These are phyloP conservation scores for Candida pini DNA, from an alignment of 805 yeast species.

Conservation along the genomic window DNA sequence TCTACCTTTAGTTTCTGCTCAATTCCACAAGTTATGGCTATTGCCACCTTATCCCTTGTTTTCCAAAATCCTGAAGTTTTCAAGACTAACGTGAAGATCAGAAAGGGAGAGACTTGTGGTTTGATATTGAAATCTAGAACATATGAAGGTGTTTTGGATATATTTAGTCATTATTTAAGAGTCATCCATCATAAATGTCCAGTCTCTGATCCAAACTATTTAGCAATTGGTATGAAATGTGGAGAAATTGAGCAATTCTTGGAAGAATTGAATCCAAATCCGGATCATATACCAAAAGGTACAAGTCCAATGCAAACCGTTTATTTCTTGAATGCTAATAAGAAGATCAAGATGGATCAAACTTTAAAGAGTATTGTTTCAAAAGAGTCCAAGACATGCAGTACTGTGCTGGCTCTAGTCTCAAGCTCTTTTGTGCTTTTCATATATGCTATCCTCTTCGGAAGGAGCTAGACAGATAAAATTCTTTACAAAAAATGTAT, in stretches of 20 bases:
- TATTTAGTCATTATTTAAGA: slow-evolving; percentile 70
- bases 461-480: too few species aligned
- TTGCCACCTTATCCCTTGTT: slow-evolving; percentile 84
- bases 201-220: slow-evolving; percentile 81
- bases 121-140: slow-evolving; percentile 72
- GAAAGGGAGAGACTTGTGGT: slow-evolving; percentile 81
- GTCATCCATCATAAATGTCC: slow-evolving; percentile 73
- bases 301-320: slow-evolving; percentile 42
- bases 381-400: slow-evolving; percentile 14
- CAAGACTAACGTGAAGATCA: slow-evolving; percentile 70
- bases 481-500: too few species aligned
- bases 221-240: slow-evolving; percentile 76
- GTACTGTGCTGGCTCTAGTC: slow-evolving; percentile 11
- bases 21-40: slow-evolving; percentile 98
- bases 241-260: slow-evolving; percentile 87
- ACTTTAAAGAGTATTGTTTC: slow-evolving; percentile 12
- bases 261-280: slow-evolving; percentile 64
- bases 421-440: slow-evolving; percentile 18
- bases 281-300: slow-evolving; percentile 49
- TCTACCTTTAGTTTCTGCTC: slow-evolving; percentile 89
- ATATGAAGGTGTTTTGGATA: slow-evolving; percentile 65
- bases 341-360: slow-evolving; percentile 34
- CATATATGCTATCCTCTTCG: too few species aligned
- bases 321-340: slow-evolving; percentile 41
- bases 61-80: slow-evolving; percentile 76